Evolutionary conservation across 2,329 filamentous ascomycete species (phyloP).

Genomic region (Thermoascus crustaceus): DNA sequence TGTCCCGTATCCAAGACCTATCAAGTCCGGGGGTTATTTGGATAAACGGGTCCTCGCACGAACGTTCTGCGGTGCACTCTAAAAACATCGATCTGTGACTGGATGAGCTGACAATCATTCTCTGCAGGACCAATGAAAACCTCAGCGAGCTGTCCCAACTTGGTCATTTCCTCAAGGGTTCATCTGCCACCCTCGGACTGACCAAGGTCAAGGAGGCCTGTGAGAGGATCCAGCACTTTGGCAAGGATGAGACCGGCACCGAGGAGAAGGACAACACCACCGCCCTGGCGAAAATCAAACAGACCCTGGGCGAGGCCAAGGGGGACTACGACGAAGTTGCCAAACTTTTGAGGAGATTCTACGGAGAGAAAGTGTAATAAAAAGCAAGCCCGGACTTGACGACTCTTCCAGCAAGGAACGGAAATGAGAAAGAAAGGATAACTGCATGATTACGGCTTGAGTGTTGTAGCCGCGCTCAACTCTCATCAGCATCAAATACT

Average conservation of each 20-base stretch:
- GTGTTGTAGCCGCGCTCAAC: no score
- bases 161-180: conserved; percentile 95
- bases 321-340: conserved; percentile 68
- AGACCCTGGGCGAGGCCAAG: conserved; percentile 64
- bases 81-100: no score
- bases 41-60: no score
- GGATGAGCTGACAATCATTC: neutral
- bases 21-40: no score
- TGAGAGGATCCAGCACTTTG: conserved; percentile 93
- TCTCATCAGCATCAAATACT: no score
- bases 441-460: neutral
- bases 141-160: conserved; percentile 70
- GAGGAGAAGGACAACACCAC: conserved; percentile 33
- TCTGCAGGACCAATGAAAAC: conserved; percentile 54
- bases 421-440: no score
- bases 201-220: conserved; percentile 86
- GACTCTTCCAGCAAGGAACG: no score
- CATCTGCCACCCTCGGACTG: conserved; percentile 85
- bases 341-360: conserved; percentile 62
- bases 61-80: no score
- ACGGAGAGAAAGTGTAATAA: conserved; percentile 38
- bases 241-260: conserved; percentile 68
- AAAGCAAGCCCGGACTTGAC: no score
- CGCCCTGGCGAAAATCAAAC: conserved; percentile 61
- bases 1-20: no score